phyloP scores from a whole-genome alignment of 768 basidiomycete species.

The Mrakia gelida region DNA sequence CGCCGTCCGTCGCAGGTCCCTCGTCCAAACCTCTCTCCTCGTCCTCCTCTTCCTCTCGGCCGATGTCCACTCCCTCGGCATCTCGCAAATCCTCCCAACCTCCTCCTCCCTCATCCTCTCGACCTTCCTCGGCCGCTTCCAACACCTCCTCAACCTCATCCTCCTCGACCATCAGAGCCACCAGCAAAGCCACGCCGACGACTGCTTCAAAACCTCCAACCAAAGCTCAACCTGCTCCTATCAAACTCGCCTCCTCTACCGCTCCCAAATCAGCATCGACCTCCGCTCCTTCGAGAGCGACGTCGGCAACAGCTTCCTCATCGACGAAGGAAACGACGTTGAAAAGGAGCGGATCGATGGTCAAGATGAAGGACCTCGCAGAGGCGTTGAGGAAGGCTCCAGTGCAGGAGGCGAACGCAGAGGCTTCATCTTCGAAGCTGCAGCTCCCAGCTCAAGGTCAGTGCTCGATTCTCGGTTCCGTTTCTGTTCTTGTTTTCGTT shows the following conservation, averaged over 20 bases:
- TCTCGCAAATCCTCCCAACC: background rate
- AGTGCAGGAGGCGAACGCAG: background rate
- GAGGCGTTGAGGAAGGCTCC: slow-evolving; percentile 17
- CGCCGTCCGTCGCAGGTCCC: slow-evolving; percentile 1
- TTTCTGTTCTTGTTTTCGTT: background rate
- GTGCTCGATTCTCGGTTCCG: no score
- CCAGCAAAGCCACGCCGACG: background rate
- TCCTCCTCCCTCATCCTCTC: background rate
- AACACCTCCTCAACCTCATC: background rate
- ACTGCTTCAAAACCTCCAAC: background rate
- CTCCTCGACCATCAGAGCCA: background rate
- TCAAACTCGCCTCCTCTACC: background rate
- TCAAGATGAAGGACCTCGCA: slow-evolving; percentile 25
- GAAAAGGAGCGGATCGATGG: slow-evolving; percentile 2
- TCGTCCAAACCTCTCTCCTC: background rate
- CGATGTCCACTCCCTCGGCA: background rate
- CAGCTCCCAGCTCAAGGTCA: slow-evolving; percentile 1
- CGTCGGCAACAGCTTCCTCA: background rate
- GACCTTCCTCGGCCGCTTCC: background rate
- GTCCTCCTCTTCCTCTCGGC: background rate
- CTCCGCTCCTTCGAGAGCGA: background rate
- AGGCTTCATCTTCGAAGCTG: slow-evolving; percentile 1
- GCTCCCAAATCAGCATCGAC: background rate
- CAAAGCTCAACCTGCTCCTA: background rate
- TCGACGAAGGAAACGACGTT: background rate